Percentiles rank a stretch among this genome's conserved stretches.
Evolutionary conservation across 257 asterid species (phyloP).

Genomic region (Ilex asprella): DNA sequence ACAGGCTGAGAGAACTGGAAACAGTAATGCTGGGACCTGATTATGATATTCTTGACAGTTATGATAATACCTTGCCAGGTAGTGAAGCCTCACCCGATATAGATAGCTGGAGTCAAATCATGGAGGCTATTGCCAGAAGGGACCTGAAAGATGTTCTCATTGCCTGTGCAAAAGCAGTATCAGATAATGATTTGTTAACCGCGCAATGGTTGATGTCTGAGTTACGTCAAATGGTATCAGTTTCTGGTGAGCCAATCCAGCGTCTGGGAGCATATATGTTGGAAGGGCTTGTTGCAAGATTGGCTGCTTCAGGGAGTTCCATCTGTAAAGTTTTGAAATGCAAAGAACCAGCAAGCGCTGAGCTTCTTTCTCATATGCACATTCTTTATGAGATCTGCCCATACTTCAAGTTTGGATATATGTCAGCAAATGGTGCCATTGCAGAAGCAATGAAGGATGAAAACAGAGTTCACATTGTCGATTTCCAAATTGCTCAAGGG

Average conservation of each 20-base stretch:
- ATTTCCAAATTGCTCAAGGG: constrained; percentile 84
- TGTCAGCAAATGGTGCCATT: constrained; percentile 92
- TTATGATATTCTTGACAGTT: constrained; percentile 35
- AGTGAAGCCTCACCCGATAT: constrained; percentile 36
- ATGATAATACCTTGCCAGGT: constrained; percentile 12
- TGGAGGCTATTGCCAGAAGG: constrained; percentile 53
- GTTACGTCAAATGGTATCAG: constrained; percentile 67
- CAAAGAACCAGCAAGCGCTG: constrained; percentile 59
- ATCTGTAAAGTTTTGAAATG: constrained; percentile 48
- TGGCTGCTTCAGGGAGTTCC: constrained; percentile 60
- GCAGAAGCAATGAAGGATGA: constrained; percentile 84
- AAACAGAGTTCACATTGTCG: constrained; percentile 62
- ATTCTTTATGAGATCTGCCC: constrained; percentile 79
- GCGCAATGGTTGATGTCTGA: constrained; percentile 68
- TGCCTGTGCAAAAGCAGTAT: constrained; percentile 71
- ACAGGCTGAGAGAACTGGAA: constrained; percentile 70
- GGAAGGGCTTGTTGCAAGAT: constrained; percentile 75
- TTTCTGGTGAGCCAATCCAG: constrained; percentile 79
- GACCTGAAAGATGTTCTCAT: constrained; percentile 68
- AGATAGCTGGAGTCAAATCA: constrained; percentile 60
- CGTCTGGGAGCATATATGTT: constrained; percentile 85
- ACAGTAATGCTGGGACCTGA: constrained; percentile 76
- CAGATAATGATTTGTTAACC: constrained; percentile 44
- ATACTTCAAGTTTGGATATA: constrained; percentile 73
- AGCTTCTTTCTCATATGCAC: constrained; percentile 66